Base-by-base conservation (phyloP, 179 eudicot genomes). In the Beta lomatogona region DNA sequence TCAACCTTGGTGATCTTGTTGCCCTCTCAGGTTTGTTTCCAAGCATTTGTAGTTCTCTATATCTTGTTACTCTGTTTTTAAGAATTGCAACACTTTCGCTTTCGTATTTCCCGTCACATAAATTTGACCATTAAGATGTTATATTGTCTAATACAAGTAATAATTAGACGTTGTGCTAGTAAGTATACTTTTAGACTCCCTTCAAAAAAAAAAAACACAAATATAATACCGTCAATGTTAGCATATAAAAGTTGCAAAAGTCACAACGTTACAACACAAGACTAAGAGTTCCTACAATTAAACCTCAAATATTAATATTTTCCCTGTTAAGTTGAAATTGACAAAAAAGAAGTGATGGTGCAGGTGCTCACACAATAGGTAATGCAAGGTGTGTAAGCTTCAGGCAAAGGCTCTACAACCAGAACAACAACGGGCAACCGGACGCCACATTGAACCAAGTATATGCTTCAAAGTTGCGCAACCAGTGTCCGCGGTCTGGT, bases 321-420 rank as follows among this genome's bases (percentile, higher is more conserved):
- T 36, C 41, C 41, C 41, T 36, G 3, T 36, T 28, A 2, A 0
- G 16, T 46, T 52, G 25, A 48, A 9, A 50, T 57, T 55, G 9
- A 69, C 55, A 79, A 41, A 12, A 36, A 11, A 57, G 7, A 57
- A 77, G 21, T 19, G 12, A 19, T 45, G 19, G n/a, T 85, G 48
- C 84, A 92, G 97, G 97, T 46, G 88, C 90, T 73, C 98, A 94
- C 83, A 93, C 97, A 52, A 93, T 94, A 71, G 98, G 98, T 31
- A 79, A 88, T 79, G 80, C 98, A 73, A 86, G 98, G 82, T 93
- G 98, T 88, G 86, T 89, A 79, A 93, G 88, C 86, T 93, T 94
- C 93, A 91, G 89, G 81, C 93, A 92, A 77, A 89, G 97, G 82
- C 89, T 94, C 0, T 94, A 94, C 91, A 88, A 86, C 89, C 93